Conservation (phyloP, 176 grass and related monocot genomes). For the Dactylis glomerata region DNA sequence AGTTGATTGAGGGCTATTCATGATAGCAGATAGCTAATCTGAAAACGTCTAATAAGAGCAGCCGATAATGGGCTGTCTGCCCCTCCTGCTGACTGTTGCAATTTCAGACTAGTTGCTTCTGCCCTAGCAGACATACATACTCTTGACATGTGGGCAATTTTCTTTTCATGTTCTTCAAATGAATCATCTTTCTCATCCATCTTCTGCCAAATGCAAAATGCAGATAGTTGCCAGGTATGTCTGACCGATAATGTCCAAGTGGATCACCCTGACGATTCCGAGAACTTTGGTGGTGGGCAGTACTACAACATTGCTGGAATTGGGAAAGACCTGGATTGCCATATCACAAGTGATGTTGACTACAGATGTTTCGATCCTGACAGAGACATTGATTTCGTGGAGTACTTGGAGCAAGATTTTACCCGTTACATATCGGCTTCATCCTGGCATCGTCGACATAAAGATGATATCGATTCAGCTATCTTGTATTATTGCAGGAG, state of each 20-base stretch:
- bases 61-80: background rate
- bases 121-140: background rate
- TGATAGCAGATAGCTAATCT: background rate
- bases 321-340: background rate
- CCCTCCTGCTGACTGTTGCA: background rate
- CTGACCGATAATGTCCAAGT: background rate
- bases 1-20: background rate
- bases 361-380: constrained; percentile 29
- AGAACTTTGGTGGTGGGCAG: background rate
- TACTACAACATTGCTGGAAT: background rate
- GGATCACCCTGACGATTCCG: constrained; percentile 12
- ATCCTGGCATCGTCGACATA: background rate
- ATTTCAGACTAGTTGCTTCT: background rate
- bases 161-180: background rate
- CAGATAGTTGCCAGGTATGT: background rate
- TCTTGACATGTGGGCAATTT: background rate
- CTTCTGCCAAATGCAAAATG: background rate
- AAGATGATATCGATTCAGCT: background rate
- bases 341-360: background rate
- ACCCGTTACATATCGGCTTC: background rate
- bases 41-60: background rate
- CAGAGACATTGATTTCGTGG: constrained; percentile 19
- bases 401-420: constrained; percentile 1
- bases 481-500: background rate
- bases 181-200: background rate